Conservation (phyloP, 352 stramenopile species). For the Phytophthora tubulina region DNA sequence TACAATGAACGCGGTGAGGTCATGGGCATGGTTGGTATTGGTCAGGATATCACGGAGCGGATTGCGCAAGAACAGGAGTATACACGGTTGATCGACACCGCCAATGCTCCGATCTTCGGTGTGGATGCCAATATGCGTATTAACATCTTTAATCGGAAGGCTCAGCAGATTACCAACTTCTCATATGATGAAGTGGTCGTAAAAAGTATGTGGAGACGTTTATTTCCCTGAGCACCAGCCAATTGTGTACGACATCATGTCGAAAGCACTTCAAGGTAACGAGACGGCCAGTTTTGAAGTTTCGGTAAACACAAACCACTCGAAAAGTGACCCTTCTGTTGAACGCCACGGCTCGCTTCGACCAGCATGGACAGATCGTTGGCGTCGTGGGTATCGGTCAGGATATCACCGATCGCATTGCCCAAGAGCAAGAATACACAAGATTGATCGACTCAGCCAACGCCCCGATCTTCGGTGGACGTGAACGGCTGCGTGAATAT, state of each 20-base stretch:
- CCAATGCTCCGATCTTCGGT: constrained; percentile 89
- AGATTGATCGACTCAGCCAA: constrained; percentile 70
- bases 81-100: constrained; percentile 63
- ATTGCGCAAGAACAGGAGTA: constrained; percentile 63
- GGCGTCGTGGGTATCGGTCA: constrained; percentile 75
- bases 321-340: constrained; percentile 49
- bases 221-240: constrained; percentile 20
- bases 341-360: constrained; percentile 56
- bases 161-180: constrained; percentile 86
- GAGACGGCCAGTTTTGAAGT: constrained; percentile 68
- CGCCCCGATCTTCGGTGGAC: constrained; percentile 77
- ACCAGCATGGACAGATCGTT: constrained; percentile 63
- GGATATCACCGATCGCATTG: constrained; percentile 80
- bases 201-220: neutral
- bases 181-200: constrained; percentile 67
- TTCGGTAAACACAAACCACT: constrained; percentile 49
- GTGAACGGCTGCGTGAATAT: constrained; percentile 75
- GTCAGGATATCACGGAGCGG: constrained; percentile 75
- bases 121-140: constrained; percentile 63
- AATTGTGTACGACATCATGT: neutral
- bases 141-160: constrained; percentile 60
- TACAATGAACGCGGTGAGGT: constrained; percentile 67
- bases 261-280: constrained; percentile 51
- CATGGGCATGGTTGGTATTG: constrained; percentile 71
- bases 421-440: constrained; percentile 84